Evolutionary conservation across 306 rosid species (phyloP).

Genomic region (Sechiopsis laciniata): DNA sequence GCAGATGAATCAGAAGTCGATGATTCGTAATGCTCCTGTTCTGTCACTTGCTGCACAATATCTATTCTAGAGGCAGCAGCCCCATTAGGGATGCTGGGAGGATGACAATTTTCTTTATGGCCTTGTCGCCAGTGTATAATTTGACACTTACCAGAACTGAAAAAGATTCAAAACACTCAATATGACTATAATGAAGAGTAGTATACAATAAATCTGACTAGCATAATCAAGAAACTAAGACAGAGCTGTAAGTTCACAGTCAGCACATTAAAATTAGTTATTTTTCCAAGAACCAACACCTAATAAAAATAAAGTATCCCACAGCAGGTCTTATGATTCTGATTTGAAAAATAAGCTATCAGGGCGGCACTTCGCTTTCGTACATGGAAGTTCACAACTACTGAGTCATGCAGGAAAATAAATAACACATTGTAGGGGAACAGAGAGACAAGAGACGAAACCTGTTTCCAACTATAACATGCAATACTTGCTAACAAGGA

Average conservation of each 20-base stretch:
- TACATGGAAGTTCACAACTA: not conserved
- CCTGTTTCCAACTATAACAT: not conserved
- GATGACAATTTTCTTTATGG: constrained; percentile 74
- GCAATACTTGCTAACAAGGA: not conserved
- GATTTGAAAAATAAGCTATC: not conserved
- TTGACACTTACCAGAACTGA: constrained; percentile 84
- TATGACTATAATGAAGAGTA: not conserved
- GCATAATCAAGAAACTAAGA: not conserved
- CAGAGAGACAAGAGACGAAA: constrained; percentile 4
- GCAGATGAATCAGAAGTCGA: constrained; percentile 50
- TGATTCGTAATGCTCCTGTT: constrained; percentile 33
- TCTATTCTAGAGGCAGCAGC: constrained; percentile 28
- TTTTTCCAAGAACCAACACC: not conserved
- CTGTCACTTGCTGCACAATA: constrained; percentile 30
- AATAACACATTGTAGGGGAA: not conserved
- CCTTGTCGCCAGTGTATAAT: constrained; percentile 92
- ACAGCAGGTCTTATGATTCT: not conserved
- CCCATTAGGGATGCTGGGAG: constrained; percentile 30
- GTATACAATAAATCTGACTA: not conserved
- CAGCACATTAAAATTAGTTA: not conserved
- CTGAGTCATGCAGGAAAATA: not conserved
- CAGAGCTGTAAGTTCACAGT: not conserved
- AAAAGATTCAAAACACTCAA: constrained; percentile 24
- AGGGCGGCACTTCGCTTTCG: not conserved
- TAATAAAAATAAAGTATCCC: not conserved